These are phyloP conservation scores for Aureobasidium sp. DNA, from an alignment of 2,329 filamentous ascomycete genomes.

Conservation along the genomic window DNA sequence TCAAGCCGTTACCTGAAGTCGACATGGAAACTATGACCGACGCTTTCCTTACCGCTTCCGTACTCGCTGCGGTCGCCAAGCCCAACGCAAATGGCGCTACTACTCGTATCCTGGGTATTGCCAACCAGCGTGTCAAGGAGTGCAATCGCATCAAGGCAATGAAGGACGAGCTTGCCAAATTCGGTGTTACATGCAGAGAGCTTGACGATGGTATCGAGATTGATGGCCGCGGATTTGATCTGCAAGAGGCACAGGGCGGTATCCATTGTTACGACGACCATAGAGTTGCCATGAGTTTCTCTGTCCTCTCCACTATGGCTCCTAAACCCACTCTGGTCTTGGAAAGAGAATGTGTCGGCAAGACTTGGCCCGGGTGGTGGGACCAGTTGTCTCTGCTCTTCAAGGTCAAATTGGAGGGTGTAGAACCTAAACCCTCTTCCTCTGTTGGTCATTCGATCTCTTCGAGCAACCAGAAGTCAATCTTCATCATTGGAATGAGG, in stretches of 20 bases:
- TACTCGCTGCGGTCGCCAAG: slow-evolving; percentile 79
- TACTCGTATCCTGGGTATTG: slow-evolving; percentile 86
- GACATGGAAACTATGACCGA: slow-evolving; percentile 99
- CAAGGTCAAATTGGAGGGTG: slow-evolving; percentile 65
- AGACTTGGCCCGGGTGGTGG: slow-evolving; percentile 99
- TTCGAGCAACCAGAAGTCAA: slow-evolving; percentile 47
- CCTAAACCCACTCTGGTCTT: slow-evolving; percentile 66
- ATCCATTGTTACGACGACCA: slow-evolving; percentile 97
- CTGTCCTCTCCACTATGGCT: slow-evolving; percentile 68
- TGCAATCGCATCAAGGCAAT: slow-evolving; percentile 95
- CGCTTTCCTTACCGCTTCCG: slow-evolving; percentile 90
- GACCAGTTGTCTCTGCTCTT: slow-evolving; percentile 76
- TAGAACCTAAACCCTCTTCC: slow-evolving; percentile 45
- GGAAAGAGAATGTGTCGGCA: slow-evolving; percentile 87
- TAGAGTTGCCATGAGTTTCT: slow-evolving; percentile 97
- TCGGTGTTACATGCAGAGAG: slow-evolving; percentile 77
- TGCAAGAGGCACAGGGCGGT: slow-evolving; percentile 46
- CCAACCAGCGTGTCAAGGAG: slow-evolving; percentile 96
- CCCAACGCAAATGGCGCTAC: slow-evolving; percentile 53
- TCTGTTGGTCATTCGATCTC: slow-evolving; percentile 28
- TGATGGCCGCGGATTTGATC: slow-evolving; percentile 46
- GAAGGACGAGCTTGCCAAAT: slow-evolving; percentile 90
- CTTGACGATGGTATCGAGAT: slow-evolving; percentile 90
- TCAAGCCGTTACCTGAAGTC: slow-evolving; percentile 70
- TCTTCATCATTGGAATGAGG: slow-evolving; percentile 95